These are phyloP conservation scores for Asterella californica DNA, from an alignment of 225 moss, liverwort and hornwort genomes.

Conservation along the genomic window DNA sequence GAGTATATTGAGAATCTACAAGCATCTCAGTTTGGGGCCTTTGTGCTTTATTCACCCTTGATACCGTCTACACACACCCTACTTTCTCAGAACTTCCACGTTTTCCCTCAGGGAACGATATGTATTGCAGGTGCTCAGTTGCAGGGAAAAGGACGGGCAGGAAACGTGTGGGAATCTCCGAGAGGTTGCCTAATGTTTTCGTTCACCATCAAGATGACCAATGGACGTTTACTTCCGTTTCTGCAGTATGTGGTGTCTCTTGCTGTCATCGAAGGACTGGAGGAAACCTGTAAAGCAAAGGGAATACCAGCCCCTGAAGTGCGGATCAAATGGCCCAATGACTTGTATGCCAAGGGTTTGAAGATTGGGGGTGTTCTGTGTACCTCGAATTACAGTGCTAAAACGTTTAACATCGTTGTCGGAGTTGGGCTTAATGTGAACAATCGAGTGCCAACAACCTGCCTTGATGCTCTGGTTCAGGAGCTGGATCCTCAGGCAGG, in stretches of 20 bases:
- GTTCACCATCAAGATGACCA: conserved; percentile 71
- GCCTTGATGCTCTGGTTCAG: conserved; percentile 72
- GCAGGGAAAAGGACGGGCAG: conserved; percentile 87
- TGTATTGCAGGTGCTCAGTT: conserved; percentile 75
- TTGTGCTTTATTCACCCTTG: conserved; percentile 58
- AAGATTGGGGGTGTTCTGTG: conserved; percentile 86
- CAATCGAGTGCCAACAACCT: conserved; percentile 81
- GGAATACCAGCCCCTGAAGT: conserved; percentile 56
- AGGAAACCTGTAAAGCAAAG: conserved; percentile 51
- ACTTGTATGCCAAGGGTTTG: conserved; percentile 68
- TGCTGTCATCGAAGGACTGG: conserved; percentile 72
- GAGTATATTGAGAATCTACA: conserved; percentile 50
- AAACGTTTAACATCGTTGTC: conserved; percentile 79
- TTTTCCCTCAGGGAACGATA: conserved; percentile 61
- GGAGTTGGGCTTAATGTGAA: conserved; percentile 78
- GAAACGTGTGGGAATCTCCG: conserved; percentile 90
- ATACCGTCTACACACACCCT: conserved; percentile 81
- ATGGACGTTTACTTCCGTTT: conserved; percentile 79
- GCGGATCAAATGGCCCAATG: conserved; percentile 96
- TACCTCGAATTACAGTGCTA: conserved; percentile 79
- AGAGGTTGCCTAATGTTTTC: conserved; percentile 93
- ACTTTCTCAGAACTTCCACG: conserved; percentile 77
- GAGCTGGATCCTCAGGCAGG: conserved; percentile 44
- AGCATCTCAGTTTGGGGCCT: conserved; percentile 62
- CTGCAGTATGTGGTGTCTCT: conserved; percentile 92